phyloP scores from a whole-genome alignment of 495 filamentous ascomycete genomes.

The Talaromyces proteolyticus region DNA sequence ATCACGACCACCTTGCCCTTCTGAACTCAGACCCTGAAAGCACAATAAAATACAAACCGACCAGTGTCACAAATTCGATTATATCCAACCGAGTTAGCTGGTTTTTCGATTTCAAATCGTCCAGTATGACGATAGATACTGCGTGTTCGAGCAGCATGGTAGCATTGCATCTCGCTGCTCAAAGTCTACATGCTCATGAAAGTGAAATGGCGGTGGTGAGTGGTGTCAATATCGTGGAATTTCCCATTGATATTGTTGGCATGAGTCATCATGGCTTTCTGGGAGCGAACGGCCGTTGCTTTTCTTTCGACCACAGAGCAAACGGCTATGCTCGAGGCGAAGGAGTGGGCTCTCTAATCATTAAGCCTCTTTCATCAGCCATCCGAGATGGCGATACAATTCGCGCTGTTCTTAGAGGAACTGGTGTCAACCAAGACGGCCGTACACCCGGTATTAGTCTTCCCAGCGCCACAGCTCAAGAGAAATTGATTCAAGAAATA shows the following conservation, averaged over 20 bases:
- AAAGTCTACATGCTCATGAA: conserved; percentile 33
- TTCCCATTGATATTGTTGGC: conserved; percentile 8
- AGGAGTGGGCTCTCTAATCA: conserved; percentile 17
- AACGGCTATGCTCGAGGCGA: conserved; percentile 30
- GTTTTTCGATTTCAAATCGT: conserved; percentile 50
- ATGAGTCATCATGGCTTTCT: conserved; percentile 12
- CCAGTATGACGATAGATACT: conserved; percentile 53
- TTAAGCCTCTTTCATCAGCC: conserved; percentile 15
- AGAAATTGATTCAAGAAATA: conserved; percentile 11
- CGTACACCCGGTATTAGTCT: conserved; percentile 14
- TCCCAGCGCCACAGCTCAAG: conserved; percentile 15
- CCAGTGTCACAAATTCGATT: conserved; percentile 42
- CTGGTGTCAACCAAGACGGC: conserved; percentile 19
- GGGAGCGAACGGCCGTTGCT: conserved; percentile 11
- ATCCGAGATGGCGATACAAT: conserved; percentile 17
- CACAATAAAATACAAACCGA: conserved; percentile 12
- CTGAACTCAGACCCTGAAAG: background rate
- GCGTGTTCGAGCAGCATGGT: conserved; percentile 51
- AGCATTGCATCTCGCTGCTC: conserved; percentile 37
- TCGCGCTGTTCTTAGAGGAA: conserved; percentile 14
- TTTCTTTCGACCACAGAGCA: conserved; percentile 15
- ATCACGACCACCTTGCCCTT: background rate
- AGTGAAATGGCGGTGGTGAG: conserved; percentile 18
- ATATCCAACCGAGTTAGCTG: conserved; percentile 50
- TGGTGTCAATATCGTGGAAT: conserved; percentile 12